Conservation (phyloP, 139 green algal genomes). For the Zygnema circumcarinatum region DNA sequence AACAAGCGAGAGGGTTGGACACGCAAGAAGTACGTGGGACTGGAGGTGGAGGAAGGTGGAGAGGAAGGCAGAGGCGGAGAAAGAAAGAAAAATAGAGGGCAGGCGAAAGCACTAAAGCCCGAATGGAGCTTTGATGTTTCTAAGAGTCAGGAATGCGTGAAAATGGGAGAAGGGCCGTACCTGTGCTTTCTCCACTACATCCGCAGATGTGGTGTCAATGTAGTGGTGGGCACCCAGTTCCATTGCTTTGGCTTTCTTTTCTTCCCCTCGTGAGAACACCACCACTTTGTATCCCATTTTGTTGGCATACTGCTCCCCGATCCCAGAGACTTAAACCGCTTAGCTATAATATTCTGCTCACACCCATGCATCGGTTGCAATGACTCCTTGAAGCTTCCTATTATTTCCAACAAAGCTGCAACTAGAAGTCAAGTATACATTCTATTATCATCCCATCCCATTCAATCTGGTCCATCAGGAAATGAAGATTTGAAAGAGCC, state of each 20-base stretch:
- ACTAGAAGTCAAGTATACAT: no score
- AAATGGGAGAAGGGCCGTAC: constrained; percentile 2
- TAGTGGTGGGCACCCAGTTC: constrained; percentile 31
- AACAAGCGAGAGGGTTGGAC: background rate
- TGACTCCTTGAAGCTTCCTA: background rate
- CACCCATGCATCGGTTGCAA: background rate
- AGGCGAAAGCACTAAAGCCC: background rate
- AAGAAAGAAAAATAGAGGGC: background rate
- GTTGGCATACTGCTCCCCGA: constrained; percentile 36
- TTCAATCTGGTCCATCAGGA: no score
- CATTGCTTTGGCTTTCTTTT: constrained; percentile 12
- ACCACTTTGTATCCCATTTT: constrained; percentile 37
- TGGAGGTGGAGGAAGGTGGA: background rate
- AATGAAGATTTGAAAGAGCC: no score
- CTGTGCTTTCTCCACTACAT: constrained; percentile 13
- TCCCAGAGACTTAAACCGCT: background rate
- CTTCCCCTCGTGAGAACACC: constrained; percentile 1
- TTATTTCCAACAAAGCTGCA: background rate
- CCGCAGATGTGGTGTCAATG: constrained; percentile 24
- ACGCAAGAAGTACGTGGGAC: background rate
- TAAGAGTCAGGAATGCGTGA: background rate
- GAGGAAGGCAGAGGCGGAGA: background rate
- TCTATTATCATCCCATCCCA: no score
- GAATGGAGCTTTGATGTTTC: background rate
- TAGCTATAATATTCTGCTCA: background rate